Evolutionary conservation across 768 basidiomycete genomes (phyloP), one percentile per base, ranked within the genome.

Genomic region (Serendipita sp.): DNA sequence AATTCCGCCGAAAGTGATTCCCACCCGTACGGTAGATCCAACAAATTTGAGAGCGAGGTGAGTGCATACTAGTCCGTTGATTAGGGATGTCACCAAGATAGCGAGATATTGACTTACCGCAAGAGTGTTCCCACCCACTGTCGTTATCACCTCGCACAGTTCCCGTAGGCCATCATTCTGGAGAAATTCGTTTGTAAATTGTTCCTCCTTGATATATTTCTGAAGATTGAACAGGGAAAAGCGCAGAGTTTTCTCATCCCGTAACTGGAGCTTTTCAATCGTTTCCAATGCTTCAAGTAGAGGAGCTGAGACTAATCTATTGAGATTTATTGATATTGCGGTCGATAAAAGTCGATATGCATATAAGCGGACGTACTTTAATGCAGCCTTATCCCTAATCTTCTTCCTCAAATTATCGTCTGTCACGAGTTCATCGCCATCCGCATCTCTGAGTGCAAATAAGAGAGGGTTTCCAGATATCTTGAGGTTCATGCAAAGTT

Each of bases 1-100:
- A 95, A 93, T 4, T 73, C 72, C 62, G 83, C 78, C 66, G 83
- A 82, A 3, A 94, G 79, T n/a, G 76, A 76, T 1, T 81, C 78
- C 89, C 88, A 93, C 50, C 90, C 91, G 66, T 87, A 83, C 53
- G 89, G 85, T 27, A 87, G 76, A 67, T 93, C 89, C 86, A 94
- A 88, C 33, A 93, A 72, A 70, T 89, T 88, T 73, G 92, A 88
- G 81, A 92, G 83, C 2, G 87, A 85, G 3, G 85, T 82, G 43
- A 95, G 77, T 6, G 89, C 88, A 67, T 93, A 93, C 89, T 92
- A 66, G 64, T 67, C 46, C 16, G 50, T 33, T 64, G 23, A 37
- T 34, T 8, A 50, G 27, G 55, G 52, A 45, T 52, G 50, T 43
- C 46, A 10, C 62, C 68, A 43, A 44, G 36, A 64, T 5, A 48